phyloP scores from a whole-genome alignment of 2,329 filamentous ascomycete genomes.

The Fusarium sp. region DNA sequence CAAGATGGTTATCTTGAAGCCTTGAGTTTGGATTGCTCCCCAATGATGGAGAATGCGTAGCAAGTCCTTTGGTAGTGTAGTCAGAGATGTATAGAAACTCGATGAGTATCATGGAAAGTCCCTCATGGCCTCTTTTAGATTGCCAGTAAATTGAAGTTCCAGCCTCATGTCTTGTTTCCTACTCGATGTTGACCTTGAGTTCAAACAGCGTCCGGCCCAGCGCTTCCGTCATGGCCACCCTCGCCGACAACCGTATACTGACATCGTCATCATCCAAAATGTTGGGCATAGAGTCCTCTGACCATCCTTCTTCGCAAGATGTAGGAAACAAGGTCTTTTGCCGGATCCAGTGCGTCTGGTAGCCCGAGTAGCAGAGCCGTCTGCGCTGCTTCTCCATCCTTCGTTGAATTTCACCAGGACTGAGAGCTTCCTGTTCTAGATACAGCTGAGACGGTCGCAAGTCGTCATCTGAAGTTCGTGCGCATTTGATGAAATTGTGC shows the following conservation, averaged over 20 bases:
- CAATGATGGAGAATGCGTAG: background rate
- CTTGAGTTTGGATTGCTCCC: background rate
- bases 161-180: background rate
- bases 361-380: slow-evolving; percentile 6
- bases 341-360: background rate
- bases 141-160: background rate
- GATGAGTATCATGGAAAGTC: background rate
- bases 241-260: slow-evolving; percentile 9
- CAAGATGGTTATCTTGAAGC: slow-evolving; percentile 20
- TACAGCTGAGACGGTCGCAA: slow-evolving; percentile 19
- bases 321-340: slow-evolving; percentile 27
- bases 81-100: background rate
- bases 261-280: background rate
- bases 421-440: slow-evolving; percentile 7
- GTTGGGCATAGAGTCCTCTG: slow-evolving; percentile 19
- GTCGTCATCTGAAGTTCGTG: background rate
- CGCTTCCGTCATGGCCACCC: slow-evolving; percentile 17
- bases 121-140: background rate
- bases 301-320: slow-evolving; percentile 7
- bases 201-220: slow-evolving; percentile 36
- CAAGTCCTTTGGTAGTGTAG: background rate
- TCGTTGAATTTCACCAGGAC: slow-evolving; percentile 21
- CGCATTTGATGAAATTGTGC: slow-evolving; percentile 15
- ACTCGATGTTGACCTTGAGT: slow-evolving; percentile 20
- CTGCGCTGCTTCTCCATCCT: slow-evolving; percentile 27